Conservation (phyloP, 345 rosid species). For the Syzygium grande region DNA sequence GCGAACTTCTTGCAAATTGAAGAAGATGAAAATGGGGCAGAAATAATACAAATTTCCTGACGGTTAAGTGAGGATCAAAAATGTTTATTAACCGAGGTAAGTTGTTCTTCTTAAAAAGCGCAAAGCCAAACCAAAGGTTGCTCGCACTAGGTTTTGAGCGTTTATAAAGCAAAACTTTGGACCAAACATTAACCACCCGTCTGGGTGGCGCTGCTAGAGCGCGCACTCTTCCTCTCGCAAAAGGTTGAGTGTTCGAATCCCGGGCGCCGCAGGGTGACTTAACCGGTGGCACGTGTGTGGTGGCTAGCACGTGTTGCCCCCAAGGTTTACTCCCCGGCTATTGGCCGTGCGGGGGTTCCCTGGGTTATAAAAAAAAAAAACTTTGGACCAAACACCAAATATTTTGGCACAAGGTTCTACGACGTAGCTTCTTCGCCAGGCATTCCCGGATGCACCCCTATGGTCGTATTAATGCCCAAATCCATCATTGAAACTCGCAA, state of each 20-base stretch:
- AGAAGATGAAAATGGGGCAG: neutral
- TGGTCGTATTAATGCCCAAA: neutral
- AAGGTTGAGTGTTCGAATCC: too few relatives aligned
- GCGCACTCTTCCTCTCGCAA: too few relatives aligned
- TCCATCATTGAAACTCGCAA: neutral
- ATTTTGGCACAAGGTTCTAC: neutral
- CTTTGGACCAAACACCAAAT: neutral
- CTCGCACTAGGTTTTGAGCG: neutral
- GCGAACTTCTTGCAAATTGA: neutral
- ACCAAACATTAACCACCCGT: too few relatives aligned
- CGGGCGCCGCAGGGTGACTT: too few relatives aligned
- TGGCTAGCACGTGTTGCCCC: too few relatives aligned
- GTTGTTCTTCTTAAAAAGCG: neutral
- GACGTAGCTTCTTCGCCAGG: rapidly evolving
- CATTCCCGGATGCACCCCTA: neutral
- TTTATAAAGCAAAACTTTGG: neutral
- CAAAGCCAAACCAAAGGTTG: neutral
- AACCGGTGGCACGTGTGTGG: too few relatives aligned
- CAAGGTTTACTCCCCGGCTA: too few relatives aligned
- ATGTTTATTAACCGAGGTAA: neutral
- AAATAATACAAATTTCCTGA: neutral
- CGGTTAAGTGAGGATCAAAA: neutral
- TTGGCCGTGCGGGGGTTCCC: too few relatives aligned
- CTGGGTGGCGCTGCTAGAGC: too few relatives aligned
- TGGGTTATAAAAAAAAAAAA: too few relatives aligned